These are phyloP conservation scores for Trametes meyenii DNA, from an alignment of 768 basidiomycete species.

Conservation along the genomic window DNA sequence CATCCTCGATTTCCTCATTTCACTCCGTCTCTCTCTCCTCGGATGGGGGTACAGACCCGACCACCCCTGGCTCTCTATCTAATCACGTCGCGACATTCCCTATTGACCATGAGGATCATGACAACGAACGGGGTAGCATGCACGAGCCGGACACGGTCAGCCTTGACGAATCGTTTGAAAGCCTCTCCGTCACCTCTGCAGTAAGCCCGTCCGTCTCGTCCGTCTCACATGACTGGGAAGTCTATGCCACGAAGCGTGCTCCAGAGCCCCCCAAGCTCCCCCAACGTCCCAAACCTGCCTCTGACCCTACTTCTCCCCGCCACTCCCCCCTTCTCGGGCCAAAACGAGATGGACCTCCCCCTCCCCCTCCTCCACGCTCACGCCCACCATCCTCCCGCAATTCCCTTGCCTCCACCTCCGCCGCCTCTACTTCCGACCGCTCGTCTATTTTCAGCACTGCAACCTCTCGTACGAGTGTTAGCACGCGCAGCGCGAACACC, in stretches of 20 bases:
- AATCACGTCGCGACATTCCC: slow-evolving; percentile 42
- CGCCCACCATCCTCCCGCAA: slow-evolving; percentile 40
- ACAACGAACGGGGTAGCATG: slow-evolving; percentile 12
- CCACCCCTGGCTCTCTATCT: slow-evolving; percentile 27
- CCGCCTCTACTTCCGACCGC: slow-evolving; percentile 55
- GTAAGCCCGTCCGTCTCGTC: slow-evolving; percentile 54
- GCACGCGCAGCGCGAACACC: slow-evolving; percentile 33
- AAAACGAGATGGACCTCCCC: slow-evolving; percentile 28
- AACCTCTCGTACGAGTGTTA: slow-evolving; percentile 38
- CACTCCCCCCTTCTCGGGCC: slow-evolving; percentile 19
- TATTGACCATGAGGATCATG: slow-evolving; percentile 40
- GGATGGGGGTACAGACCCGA: slow-evolving; percentile 44
- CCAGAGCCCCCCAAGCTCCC: slow-evolving; percentile 36
- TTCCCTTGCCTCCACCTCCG: slow-evolving; percentile 35
- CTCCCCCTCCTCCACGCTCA: slow-evolving; percentile 26
- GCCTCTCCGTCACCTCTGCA: slow-evolving; percentile 58
- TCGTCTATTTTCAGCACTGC: slow-evolving; percentile 60
- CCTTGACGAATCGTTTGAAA: slow-evolving; percentile 74
- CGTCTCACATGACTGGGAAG: slow-evolving; percentile 34
- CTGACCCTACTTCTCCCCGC: slow-evolving; percentile 20
- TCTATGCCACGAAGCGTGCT: slow-evolving; percentile 16
- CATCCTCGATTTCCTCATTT: slow-evolving; percentile 80
- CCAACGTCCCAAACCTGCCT: slow-evolving; percentile 29
- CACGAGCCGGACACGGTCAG: slow-evolving; percentile 54
- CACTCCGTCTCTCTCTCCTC: slow-evolving; percentile 83